A percentile compares a stretch with the other conserved stretches of the same genome.
phyloP scores from a whole-genome alignment of 1,284 basidiomycete genomes.

The Malassezia arunalokei region DNA sequence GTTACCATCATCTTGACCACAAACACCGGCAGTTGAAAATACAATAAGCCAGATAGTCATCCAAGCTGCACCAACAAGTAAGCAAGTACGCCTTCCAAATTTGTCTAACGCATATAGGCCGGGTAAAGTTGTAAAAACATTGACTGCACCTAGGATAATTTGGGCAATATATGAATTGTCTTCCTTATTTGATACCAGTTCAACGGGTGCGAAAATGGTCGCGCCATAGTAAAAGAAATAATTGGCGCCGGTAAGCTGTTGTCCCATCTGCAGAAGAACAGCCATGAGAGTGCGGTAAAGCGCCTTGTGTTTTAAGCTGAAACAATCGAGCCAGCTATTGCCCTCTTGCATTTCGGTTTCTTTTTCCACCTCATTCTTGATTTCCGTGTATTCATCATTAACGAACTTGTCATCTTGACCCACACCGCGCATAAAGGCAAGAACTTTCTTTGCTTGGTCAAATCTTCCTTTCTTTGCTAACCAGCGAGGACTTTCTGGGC shows the following conservation, averaged over 20 bases:
- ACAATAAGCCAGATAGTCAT: constrained; percentile 64
- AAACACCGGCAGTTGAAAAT: constrained; percentile 63
- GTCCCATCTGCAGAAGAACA: constrained; percentile 60
- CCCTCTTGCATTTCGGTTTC: constrained; percentile 19
- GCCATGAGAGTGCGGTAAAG: constrained; percentile 47
- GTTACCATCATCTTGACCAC: constrained; percentile 51
- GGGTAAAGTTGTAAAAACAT: constrained; percentile 54
- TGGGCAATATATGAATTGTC: constrained; percentile 55
- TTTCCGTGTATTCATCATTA: constrained; percentile 36
- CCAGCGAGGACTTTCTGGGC: constrained; percentile 66
- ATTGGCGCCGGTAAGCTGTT: constrained; percentile 61
- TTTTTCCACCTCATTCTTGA: constrained; percentile 27
- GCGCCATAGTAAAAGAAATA: constrained; percentile 50
- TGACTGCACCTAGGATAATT: constrained; percentile 54
- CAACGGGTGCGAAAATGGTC: constrained; percentile 59
- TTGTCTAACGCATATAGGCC: constrained; percentile 55
- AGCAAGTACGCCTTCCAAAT: constrained; percentile 52
- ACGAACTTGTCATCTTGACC: constrained; percentile 34
- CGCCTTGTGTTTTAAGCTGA: constrained; percentile 29
- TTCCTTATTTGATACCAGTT: constrained; percentile 47
- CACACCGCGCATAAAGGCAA: constrained; percentile 55
- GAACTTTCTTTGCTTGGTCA: constrained; percentile 52
- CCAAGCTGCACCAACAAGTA: constrained; percentile 52
- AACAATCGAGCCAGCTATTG: constrained; percentile 35
- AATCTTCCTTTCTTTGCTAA: constrained; percentile 51